Conservation (phyloP, 2,329 filamentous ascomycete genomes). For the Podosphaera xanthii region DNA sequence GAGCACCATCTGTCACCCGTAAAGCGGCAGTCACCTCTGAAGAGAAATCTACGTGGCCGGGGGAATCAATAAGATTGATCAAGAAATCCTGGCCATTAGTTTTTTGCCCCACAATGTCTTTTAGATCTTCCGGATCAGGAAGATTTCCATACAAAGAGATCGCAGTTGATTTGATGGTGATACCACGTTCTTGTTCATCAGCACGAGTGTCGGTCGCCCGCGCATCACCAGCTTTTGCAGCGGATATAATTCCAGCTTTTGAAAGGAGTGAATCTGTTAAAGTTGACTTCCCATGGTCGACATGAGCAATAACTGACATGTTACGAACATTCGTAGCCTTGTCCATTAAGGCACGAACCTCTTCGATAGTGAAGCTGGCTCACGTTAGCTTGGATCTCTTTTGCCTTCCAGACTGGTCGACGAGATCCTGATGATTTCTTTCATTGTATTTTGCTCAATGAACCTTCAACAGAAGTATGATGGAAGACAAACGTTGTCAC, state of each 20-base stretch:
- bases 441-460: not conserved
- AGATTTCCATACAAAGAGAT: slow-evolving; percentile 92
- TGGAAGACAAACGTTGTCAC: not conserved
- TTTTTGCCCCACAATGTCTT: slow-evolving; percentile 79
- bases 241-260: slow-evolving; percentile 98
- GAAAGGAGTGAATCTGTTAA: slow-evolving; percentile 97
- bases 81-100: slow-evolving; percentile 89
- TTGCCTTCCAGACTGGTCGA: slow-evolving; percentile 20
- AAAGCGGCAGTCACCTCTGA: slow-evolving; percentile 98
- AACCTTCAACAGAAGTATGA: not conserved
- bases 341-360: slow-evolving; percentile 63
- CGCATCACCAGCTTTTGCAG: slow-evolving; percentile 85
- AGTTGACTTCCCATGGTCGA: slow-evolving; percentile 99
- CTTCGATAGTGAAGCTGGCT: slow-evolving; percentile 90
- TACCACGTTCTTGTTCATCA: slow-evolving; percentile 98
- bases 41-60: slow-evolving; percentile 99
- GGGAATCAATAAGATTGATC: slow-evolving; percentile 99
- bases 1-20: slow-evolving; percentile 97
- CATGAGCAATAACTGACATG: slow-evolving; percentile 99
- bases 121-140: slow-evolving; percentile 60
- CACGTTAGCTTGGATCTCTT: slow-evolving; percentile 1
- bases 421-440: slow-evolving; percentile 18
- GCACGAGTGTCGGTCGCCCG: slow-evolving; percentile 92
- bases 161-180: slow-evolving; percentile 99
- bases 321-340: slow-evolving; percentile 61